These are phyloP conservation scores for Multifurca ochricompacta DNA, from an alignment of 768 basidiomycete species.

Conservation along the genomic window DNA sequence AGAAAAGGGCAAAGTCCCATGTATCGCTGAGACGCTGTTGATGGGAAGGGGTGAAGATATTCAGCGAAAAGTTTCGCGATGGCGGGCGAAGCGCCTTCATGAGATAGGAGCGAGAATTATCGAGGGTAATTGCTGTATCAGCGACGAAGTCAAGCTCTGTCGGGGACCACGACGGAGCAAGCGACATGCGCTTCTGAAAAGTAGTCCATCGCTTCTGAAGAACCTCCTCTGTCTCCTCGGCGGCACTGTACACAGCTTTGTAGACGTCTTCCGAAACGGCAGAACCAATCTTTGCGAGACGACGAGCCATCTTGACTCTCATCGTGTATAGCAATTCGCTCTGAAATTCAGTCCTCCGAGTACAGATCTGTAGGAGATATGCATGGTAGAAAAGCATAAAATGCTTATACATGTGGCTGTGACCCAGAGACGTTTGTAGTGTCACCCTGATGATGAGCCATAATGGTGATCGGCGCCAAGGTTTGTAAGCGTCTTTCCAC, in stretches of 20 bases:
- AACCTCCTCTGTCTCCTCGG: not conserved
- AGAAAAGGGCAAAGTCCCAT: not conserved
- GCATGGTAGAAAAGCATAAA: constrained; percentile 38
- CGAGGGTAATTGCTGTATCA: constrained; percentile 4
- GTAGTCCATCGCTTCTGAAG: constrained; percentile 1
- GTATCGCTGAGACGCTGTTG: not conserved
- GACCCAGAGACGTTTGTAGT: constrained; percentile 27
- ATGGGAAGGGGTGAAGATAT: not conserved
- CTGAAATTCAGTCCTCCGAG: constrained; percentile 24
- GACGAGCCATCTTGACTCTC: constrained; percentile 25
- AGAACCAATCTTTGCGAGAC: constrained; percentile 17
- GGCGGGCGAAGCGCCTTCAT: not conserved
- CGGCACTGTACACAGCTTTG: not conserved
- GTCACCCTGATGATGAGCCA: constrained; percentile 45
- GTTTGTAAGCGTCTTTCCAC: constrained; percentile 32
- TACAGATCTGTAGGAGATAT: constrained; percentile 1
- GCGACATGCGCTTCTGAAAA: not conserved
- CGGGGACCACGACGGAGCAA: not conserved
- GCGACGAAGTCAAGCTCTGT: not conserved
- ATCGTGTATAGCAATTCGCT: constrained; percentile 28
- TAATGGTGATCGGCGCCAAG: constrained; percentile 43
- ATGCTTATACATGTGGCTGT: constrained; percentile 33
- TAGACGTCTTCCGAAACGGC: constrained; percentile 1
- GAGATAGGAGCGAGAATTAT: not conserved
- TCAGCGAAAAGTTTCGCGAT: not conserved